Evolutionary conservation across 1,139 yeast species (phyloP), one percentile per base, ranked within the genome.

Genomic region (Candida labiduridarum): DNA sequence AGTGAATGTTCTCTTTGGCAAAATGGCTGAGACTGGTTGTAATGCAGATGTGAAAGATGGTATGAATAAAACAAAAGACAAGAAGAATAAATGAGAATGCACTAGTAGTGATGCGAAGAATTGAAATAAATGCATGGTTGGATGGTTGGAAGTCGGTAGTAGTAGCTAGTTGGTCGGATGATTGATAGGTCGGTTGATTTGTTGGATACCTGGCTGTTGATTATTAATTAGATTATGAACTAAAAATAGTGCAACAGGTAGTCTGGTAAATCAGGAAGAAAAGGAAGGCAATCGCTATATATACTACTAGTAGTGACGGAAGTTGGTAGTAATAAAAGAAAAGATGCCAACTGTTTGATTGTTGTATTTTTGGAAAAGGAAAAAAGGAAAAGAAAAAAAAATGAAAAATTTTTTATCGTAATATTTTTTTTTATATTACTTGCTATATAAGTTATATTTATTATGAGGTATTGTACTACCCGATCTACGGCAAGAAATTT

Each of bases 1-100:
- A 22, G 71, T 59, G 31, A 56, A 55, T 19, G 51, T 36, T 11
- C 49, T 49, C 41, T 52, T 54, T 14, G 59, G 57, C 27, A 54
- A 50, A 15, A 51, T 33, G 7, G 44, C 40, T 15, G 48, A 42
- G 4, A 50, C 47, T 11, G 51, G 44, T 11, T 42, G 39, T n/a
- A 42, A 41, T 40, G 51, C 49, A 19, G 38, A 25, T 29, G 41
- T 40, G 10, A 25, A 25, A 25, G 41, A 16, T 6, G 50, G 19
- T n/a, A 30, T 38, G 12, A 38, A 38, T 18, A 12, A 4, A 3
- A 38, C n/a, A 11, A 44, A 36, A 14, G 29, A 25, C 10, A 25
- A 25, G 29, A 25, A 25, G 29, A 25, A 25, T 25, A 25, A 25
- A 25, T 25, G 29, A 25, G 29, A 8, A 25, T 35, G 38, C n/a